Base-by-base conservation (phyloP, 306 rosid genomes). In the Sphenostylis stenocarpa region DNA sequence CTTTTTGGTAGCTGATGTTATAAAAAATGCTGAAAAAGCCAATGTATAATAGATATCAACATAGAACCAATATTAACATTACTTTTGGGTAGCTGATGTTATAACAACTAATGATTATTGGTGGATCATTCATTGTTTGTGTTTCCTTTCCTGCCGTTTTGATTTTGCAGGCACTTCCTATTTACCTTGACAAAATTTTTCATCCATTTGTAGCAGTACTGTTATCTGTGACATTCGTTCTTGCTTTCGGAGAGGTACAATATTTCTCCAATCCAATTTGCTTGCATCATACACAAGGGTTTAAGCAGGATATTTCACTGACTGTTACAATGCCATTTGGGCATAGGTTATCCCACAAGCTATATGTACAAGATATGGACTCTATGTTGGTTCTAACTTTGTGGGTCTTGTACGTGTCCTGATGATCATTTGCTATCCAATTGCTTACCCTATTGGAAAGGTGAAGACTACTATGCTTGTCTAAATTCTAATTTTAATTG, bases 311-410 rank as follows among this genome's bases (percentile, higher is more conserved):
- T 43, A 44, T 48, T 72, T 24, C 69, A 70, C 74, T 85, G 70
- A 90, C 73, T 70, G 52, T 21, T 65, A 48, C 45, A 9, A 48
- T 80, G 47, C 34, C 39, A 34, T 41, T 49, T 84, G 85, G 77
- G 73, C 39, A 29, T 85, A 89, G 98, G 73, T 93, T 78, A 93
- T 93, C 67, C 98, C 98, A 23, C 98, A 93, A 89, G 96, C 98
- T 67, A 85, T 93, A 79, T 93, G 95, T 87, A 80, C 98, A 61
- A 85, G 90, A 84, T 91, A 88, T 52, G 93, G 97, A 17, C 91
- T 93, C 10, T 75, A 86, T 23, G 95, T 93, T 66, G 95, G 95
- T 74, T 87, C 98, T 15, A 93, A 80, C 70, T 93, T 93, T 53
- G 84, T 93, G 24, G 86, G 97, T 85, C 90, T 93, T 77, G 98